Conservation (phyloP, 75 land plant species). For the Cunninghamia lanceolata region DNA sequence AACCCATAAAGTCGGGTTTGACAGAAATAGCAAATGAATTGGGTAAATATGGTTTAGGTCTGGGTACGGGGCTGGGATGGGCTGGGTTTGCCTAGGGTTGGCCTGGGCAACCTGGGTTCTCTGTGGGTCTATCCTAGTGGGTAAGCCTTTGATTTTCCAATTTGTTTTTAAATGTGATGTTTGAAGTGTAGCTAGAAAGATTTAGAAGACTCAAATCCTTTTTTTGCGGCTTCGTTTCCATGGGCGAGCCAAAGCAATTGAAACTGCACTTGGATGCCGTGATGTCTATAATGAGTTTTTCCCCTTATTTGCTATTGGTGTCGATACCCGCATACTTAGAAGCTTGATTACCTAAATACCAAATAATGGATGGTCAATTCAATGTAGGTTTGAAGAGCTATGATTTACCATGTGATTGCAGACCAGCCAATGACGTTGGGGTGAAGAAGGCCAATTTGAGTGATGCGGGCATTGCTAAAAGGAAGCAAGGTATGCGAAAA, state of each 20-base stretch:
- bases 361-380: not conserved
- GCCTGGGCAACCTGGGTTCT: too few species aligned
- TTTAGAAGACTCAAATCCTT: not conserved
- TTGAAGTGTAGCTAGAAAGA: not conserved
- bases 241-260: not conserved
- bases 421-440: not conserved
- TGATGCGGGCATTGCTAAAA: not conserved
- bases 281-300: not conserved
- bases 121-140: too few species aligned
- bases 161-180: not conserved
- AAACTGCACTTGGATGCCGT: slow-evolving; percentile 1
- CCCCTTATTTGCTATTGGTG: not conserved
- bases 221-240: not conserved
- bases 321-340: not conserved
- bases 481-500: too few species aligned
- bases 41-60: too few species aligned
- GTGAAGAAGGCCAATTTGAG: not conserved
- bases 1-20: too few species aligned
- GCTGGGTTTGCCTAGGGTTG: too few species aligned
- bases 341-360: too few species aligned
- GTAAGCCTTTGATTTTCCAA: not conserved
- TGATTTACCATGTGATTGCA: not conserved
- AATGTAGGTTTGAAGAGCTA: not conserved
- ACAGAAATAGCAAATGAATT: too few species aligned
- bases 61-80: too few species aligned